phyloP scores from a whole-genome alignment of 441 rosid species.

The Adansonia gregorii region DNA sequence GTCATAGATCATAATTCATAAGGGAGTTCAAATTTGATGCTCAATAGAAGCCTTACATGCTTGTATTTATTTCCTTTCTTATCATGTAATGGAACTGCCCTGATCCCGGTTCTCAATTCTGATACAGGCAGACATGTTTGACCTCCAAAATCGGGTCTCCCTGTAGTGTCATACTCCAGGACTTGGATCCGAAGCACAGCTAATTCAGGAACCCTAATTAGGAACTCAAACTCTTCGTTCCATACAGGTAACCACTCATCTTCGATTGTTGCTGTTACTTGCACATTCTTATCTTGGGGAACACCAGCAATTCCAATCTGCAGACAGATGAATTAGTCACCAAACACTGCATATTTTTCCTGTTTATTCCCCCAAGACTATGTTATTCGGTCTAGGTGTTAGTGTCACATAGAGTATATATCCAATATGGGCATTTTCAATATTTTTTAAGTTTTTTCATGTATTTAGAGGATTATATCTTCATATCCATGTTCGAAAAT shows the following conservation, averaged over 20 bases:
- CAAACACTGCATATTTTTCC: not conserved
- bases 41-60: conserved; percentile 62
- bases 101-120: conserved; percentile 65
- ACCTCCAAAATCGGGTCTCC: conserved; percentile 69
- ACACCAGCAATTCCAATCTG: conserved; percentile 74
- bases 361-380: not conserved
- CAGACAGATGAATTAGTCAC: conserved; percentile 7
- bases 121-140: conserved; percentile 74
- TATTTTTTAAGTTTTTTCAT: no score
- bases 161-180: conserved; percentile 54
- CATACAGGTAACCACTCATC: conserved; percentile 79
- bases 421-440: no score
- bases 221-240: conserved; percentile 66
- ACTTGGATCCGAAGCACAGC: conserved; percentile 65
- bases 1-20: conserved; percentile 8
- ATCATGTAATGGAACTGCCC: conserved; percentile 61
- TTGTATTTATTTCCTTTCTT: conserved; percentile 46
- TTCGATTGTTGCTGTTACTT: conserved; percentile 40
- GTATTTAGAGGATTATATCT: no score
- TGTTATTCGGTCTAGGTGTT: no score
- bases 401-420: no score
- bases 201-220: conserved; percentile 61
- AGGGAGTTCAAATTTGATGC: conserved; percentile 46
- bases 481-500: no score
- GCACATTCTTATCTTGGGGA: conserved; percentile 44